These are phyloP conservation scores for Casuarina equisetifolia DNA, from an alignment of 306 rosid genomes.

Conservation along the genomic window DNA sequence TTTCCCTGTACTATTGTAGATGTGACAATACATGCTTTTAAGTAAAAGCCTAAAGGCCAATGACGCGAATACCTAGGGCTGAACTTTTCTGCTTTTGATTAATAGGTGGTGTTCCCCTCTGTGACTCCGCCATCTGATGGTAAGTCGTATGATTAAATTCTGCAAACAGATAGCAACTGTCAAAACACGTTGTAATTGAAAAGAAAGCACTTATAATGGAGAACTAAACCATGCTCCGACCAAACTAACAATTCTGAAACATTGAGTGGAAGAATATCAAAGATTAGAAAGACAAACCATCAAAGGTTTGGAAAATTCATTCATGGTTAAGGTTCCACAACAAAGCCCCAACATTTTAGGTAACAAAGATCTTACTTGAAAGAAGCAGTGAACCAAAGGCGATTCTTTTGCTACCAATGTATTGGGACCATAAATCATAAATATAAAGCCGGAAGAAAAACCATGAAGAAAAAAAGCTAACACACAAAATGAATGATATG, in stretches of 20 bases:
- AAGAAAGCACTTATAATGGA: conserved; percentile 12
- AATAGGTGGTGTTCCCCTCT: conserved; percentile 52
- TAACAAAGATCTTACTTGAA: neutral
- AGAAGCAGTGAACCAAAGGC: neutral
- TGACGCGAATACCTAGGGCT: conserved; percentile 51
- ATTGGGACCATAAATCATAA: neutral
- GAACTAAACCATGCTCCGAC: neutral
- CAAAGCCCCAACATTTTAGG: neutral
- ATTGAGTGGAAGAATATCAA: neutral
- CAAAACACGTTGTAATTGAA: conserved; percentile 18
- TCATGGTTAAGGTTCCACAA: neutral
- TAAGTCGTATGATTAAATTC: conserved; percentile 16
- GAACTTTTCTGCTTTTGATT: conserved; percentile 51
- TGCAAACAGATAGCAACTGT: conserved; percentile 26
- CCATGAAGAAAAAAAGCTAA: neutral
- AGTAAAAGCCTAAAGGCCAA: conserved; percentile 19
- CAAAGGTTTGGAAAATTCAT: neutral
- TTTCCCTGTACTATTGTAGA: neutral
- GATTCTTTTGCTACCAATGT: too few relatives aligned
- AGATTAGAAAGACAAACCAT: neutral
- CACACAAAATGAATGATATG: neutral
- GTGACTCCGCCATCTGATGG: conserved; percentile 59
- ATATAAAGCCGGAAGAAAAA: neutral
- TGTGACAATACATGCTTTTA: conserved; percentile 4
- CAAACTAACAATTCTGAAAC: conserved; percentile 12